These are phyloP conservation scores for Podila verticillata DNA, from an alignment of 192 early-diverging fungal genomes.

Conservation along the genomic window DNA sequence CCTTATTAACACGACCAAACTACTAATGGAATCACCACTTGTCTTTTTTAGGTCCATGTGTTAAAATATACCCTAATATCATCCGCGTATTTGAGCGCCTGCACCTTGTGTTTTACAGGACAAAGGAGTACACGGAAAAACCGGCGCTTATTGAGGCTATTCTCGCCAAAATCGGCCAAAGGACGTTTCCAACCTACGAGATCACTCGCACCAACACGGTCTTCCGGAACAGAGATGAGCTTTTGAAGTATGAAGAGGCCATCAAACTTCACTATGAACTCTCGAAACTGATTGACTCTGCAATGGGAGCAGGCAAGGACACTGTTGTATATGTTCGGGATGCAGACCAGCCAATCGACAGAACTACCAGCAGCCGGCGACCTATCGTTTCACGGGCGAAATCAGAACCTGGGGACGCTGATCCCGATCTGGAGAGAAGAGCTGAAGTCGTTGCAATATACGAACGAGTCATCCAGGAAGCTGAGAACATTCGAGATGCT, in stretches of 20 bases:
- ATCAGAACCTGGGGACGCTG: not conserved
- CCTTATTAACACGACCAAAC: too few species aligned
- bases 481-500: constrained; percentile 23
- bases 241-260: constrained; percentile 57
- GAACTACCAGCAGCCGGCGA: not conserved
- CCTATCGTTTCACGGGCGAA: not conserved
- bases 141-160: constrained; percentile 51
- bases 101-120: constrained; percentile 54
- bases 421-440: constrained; percentile 23
- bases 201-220: constrained; percentile 44
- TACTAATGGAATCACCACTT: not conserved
- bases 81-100: constrained; percentile 52
- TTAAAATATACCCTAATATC: constrained; percentile 41
- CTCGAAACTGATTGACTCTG: constrained; percentile 29
- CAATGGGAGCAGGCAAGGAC: constrained; percentile 18
- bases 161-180: constrained; percentile 50
- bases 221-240: constrained; percentile 38
- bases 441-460: constrained; percentile 39
- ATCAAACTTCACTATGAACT: constrained; percentile 42
- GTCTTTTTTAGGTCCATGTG: constrained; percentile 40
- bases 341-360: constrained; percentile 1
- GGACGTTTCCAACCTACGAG: constrained; percentile 52
- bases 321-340: constrained; percentile 33
- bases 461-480: constrained; percentile 38
- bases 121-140: constrained; percentile 13